phyloP scores from a whole-genome alignment of 164 flowering plant genomes.

The Magnolia kwangsiensis region DNA sequence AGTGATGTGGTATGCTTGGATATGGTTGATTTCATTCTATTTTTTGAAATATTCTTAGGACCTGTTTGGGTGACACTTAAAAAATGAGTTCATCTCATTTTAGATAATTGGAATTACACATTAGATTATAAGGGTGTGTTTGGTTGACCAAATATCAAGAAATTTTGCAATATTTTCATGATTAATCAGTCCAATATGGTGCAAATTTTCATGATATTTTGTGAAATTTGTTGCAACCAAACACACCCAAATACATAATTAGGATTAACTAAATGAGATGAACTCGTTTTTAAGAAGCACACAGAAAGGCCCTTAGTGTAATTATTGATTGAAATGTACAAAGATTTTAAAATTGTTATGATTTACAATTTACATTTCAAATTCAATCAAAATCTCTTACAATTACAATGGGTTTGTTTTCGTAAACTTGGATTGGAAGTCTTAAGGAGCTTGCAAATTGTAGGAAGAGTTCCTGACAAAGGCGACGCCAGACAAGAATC shows the following conservation, averaged over 20 bases:
- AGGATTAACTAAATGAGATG: no score
- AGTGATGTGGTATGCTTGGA: no score
- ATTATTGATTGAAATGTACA: not conserved
- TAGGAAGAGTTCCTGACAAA: conserved; percentile 87
- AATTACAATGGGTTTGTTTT: not conserved
- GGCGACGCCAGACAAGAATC: conserved; percentile 87
- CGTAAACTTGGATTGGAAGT: not conserved
- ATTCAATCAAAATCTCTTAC: conserved; percentile 3
- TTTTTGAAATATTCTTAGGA: no score
- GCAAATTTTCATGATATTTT: not conserved
- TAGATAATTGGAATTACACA: no score
- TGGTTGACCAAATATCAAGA: not conserved
- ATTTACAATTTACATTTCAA: not conserved
- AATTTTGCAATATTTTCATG: not conserved
- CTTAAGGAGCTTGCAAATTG: not conserved
- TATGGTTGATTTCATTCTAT: no score
- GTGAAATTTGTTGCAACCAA: not conserved
- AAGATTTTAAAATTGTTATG: not conserved
- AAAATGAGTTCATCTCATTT: no score
- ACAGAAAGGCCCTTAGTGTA: not conserved
- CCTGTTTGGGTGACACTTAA: no score
- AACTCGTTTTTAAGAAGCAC: not conserved
- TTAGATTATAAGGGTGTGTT: no score
- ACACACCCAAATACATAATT: no score
- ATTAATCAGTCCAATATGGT: not conserved